These are phyloP conservation scores for Phytopythium chamaehyphon DNA, from an alignment of 352 stramenopile species.

Conservation along the genomic window DNA sequence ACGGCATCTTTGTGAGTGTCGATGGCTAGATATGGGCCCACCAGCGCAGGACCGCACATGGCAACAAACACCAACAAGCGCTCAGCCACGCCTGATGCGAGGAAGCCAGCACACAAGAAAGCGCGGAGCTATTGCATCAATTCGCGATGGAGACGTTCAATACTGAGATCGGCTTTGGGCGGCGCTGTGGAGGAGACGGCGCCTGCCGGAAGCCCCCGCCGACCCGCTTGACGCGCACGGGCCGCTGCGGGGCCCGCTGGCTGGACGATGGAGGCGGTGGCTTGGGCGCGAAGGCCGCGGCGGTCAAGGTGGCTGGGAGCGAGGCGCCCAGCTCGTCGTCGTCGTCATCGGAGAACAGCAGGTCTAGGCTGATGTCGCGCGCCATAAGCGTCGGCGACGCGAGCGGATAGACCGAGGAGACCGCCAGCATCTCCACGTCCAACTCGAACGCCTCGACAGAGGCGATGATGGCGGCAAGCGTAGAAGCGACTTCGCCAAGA, in stretches of 20 bases:
- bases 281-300: background rate
- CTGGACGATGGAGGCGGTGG: background rate
- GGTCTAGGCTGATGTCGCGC: slow-evolving; percentile 46
- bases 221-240: slow-evolving; percentile 40
- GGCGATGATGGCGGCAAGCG: background rate
- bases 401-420: background rate
- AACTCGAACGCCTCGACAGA: background rate
- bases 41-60: no score
- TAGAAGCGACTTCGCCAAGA: slow-evolving; percentile 1
- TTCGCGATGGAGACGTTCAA: no score
- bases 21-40: no score
- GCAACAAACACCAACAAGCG: no score
- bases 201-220: slow-evolving; percentile 53
- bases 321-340: slow-evolving; percentile 8
- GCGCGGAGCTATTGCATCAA: no score
- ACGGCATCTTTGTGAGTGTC: no score
- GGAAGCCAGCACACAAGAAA: no score
- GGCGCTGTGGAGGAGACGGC: slow-evolving; percentile 4
- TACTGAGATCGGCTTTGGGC: no score
- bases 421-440: slow-evolving; percentile 11
- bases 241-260: slow-evolving; percentile 8
- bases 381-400: slow-evolving; percentile 3
- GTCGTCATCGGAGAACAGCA: slow-evolving; percentile 53
- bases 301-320: background rate
- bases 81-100: no score